Base-by-base conservation (phyloP, 768 basidiomycete species). In the Lentinula lateritia region DNA sequence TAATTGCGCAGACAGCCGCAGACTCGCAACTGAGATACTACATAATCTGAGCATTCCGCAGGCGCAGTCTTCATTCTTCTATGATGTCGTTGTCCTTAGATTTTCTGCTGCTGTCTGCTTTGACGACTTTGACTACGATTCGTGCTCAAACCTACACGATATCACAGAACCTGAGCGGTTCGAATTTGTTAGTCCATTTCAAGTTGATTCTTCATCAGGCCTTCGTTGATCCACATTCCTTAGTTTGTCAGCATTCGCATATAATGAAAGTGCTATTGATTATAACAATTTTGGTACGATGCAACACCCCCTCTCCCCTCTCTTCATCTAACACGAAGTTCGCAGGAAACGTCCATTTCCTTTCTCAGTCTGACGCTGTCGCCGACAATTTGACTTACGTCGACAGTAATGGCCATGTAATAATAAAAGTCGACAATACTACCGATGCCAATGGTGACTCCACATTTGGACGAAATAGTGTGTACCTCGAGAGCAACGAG, bases 351-450 rank as follows among this genome's bases (percentile, higher is more conserved):
- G 59, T 60, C 3, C 59, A 60, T 57, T 65, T 63, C n/a, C 48
- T 65, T 12, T 60, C 57, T 12, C 57, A 60, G 18, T 34, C 55
- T n/a, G 54, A 55, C 8, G 64, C 62, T n/a, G 28, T 39, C 7
- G 23, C 48, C n/a, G n/a, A 42, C 48, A 62, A 65, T 39, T 52
- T 67, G 23, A 64, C 64, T 10, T 64, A 60, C 38, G 58, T 66
- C 39, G 63, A 68, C 38, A 23, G 20, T 16, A 61, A 52, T 6
- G 67, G 67, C 4, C 65, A 65, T 41, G 68, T 64, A 13, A 65
- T 69, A 42, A 64, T 69, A 35, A 65, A 63, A 52, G 66, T 66
- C 13, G 66, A 66, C 60, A 66, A 64, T 52, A 63, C 64, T 3
- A 66, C 66, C 0, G 61, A 28, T 23, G 66, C 64, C 41, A 52